Conservation (phyloP, 768 basidiomycete genomes). For the Cyathus striatus region DNA sequence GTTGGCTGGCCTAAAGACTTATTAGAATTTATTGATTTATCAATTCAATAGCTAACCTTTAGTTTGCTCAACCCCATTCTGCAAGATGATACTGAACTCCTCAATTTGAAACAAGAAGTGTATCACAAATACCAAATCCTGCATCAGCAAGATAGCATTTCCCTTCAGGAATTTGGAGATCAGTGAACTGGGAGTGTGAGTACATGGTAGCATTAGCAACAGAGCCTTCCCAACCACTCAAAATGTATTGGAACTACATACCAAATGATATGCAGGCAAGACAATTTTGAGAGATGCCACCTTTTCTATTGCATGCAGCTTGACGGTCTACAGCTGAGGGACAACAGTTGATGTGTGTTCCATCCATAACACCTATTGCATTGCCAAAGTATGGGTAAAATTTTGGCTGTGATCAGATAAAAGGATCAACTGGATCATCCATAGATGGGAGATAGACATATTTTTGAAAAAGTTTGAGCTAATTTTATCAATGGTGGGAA, state of each 20-base stretch:
- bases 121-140: slow-evolving; percentile 24
- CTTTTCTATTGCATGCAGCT: slow-evolving; percentile 16
- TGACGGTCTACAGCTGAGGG: slow-evolving; percentile 8
- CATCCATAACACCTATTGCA: slow-evolving; percentile 25
- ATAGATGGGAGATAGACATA: slow-evolving; percentile 11
- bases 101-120: slow-evolving; percentile 27
- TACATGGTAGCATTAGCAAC: slow-evolving; percentile 25
- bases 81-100: slow-evolving; percentile 26
- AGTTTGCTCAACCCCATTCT: slow-evolving; percentile 20
- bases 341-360: slow-evolving; percentile 16
- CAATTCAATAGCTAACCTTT: not conserved
- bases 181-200: slow-evolving; percentile 14
- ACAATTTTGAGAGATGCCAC: slow-evolving; percentile 27
- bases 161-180: slow-evolving; percentile 22
- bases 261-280: slow-evolving; percentile 26
- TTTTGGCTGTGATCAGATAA: slow-evolving; percentile 16
- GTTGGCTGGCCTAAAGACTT: slow-evolving; percentile 22
- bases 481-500: too few relatives aligned
- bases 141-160: slow-evolving; percentile 28
- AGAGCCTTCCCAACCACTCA: slow-evolving; percentile 33
- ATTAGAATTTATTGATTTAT: slow-evolving; percentile 8
- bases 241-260: slow-evolving; percentile 25
- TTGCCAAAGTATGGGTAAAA: slow-evolving; percentile 24
- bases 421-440: slow-evolving; percentile 9
- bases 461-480: slow-evolving; percentile 7